A percentile compares a stretch with the other conserved stretches of the same genome.
phyloP scores from a whole-genome alignment of 1,284 basidiomycete genomes.

The Leccinum fallax region DNA sequence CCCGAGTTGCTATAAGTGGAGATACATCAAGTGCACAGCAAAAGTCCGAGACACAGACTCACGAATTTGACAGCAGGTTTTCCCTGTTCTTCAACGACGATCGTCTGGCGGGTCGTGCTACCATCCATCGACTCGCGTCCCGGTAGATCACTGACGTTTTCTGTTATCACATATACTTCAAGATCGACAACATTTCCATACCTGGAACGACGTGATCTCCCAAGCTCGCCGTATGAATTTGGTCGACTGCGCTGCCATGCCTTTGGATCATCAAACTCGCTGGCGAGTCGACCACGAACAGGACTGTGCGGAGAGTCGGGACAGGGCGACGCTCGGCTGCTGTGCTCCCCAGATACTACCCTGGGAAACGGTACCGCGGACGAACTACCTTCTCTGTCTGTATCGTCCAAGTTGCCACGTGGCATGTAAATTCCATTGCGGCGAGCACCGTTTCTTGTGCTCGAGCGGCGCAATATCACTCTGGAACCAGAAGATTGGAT shows the following conservation, averaged over 20 bases:
- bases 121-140: conserved; percentile 62
- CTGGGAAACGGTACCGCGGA: conserved; percentile 63
- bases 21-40: conserved; percentile 8
- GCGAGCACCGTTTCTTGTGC: conserved; percentile 49
- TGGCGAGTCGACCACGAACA: conserved; percentile 64
- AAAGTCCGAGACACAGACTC: conserved; percentile 40
- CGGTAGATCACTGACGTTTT: conserved; percentile 67
- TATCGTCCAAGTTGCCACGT: conserved; percentile 40
- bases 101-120: conserved; percentile 67
- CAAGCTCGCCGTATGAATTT: conserved; percentile 70
- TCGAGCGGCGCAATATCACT: conserved; percentile 58
- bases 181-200: conserved; percentile 72
- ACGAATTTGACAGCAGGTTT: conserved; percentile 84
- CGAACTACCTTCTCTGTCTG: conserved; percentile 35
- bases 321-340: conserved; percentile 37
- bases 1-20: conserved; percentile 76
- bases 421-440: conserved; percentile 54
- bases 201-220: conserved; percentile 53
- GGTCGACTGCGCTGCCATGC: conserved; percentile 56
- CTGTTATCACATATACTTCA: conserved; percentile 51
- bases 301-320: conserved; percentile 32
- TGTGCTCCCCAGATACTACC: conserved; percentile 50
- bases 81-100: conserved; percentile 83
- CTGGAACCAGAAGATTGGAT: conserved; percentile 40
- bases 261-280: conserved; percentile 61